Evolutionary conservation across 805 yeast genomes (phyloP).

Genomic region (Hanseniaspora lindneri): DNA sequence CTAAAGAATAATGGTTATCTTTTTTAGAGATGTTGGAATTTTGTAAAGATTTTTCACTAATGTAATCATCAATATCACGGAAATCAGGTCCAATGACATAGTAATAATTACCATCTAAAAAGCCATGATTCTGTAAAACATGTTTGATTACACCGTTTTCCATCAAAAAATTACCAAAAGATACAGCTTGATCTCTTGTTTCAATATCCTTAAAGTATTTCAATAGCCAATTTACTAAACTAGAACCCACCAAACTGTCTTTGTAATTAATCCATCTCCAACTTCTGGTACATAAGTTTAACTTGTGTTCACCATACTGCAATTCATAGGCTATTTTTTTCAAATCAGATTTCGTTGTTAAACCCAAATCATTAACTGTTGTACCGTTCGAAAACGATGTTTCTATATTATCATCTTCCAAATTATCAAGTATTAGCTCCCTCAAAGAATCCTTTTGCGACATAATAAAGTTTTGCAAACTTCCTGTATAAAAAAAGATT

Average conservation of each 20-base stretch:
- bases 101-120: constrained; percentile 87
- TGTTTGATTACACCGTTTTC: constrained; percentile 60
- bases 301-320: constrained; percentile 47
- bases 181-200: constrained; percentile 70
- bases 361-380: constrained; percentile 20
- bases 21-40: background rate
- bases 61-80: constrained; percentile 22
- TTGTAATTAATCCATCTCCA: constrained; percentile 83
- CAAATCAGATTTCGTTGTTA: constrained; percentile 41
- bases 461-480: constrained; percentile 51
- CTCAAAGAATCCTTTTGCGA: constrained; percentile 37
- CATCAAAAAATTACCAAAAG: constrained; percentile 70
- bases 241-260: constrained; percentile 74
- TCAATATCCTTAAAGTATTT: constrained; percentile 69
- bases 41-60: background rate
- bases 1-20: background rate
- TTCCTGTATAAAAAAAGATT: constrained; percentile 78
- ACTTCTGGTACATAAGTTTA: constrained; percentile 60
- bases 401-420: constrained; percentile 16
- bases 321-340: constrained; percentile 49
- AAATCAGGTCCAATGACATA: constrained; percentile 57
- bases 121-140: constrained; percentile 70
- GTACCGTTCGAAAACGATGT: background rate
- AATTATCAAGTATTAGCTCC: constrained; percentile 29
- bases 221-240: constrained; percentile 73